These are phyloP conservation scores for Tylopilus subfusipes DNA, from an alignment of 768 basidiomycete genomes.

Conservation along the genomic window DNA sequence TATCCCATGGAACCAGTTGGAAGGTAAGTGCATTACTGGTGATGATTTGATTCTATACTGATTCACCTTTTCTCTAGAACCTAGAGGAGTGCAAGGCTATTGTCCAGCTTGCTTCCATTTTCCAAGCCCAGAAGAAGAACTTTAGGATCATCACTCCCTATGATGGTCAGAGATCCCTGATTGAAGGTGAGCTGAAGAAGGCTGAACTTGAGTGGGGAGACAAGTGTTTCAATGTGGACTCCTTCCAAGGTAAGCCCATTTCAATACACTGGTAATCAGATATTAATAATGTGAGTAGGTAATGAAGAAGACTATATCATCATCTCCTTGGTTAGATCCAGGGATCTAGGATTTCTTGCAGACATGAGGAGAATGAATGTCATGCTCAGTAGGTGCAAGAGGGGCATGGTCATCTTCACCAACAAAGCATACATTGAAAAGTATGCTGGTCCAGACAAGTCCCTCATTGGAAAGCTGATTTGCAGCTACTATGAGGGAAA, in stretches of 20 bases:
- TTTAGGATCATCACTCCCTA: slow-evolving; percentile 81
- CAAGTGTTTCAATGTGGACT: slow-evolving; percentile 74
- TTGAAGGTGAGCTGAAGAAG: slow-evolving; percentile 55
- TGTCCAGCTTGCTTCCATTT: slow-evolving; percentile 52
- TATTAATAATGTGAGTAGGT: slow-evolving; percentile 40
- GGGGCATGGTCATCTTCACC: slow-evolving; percentile 72
- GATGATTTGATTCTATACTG: background rate
- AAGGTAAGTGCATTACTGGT: slow-evolving; percentile 28
- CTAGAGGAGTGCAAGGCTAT: slow-evolving; percentile 51
- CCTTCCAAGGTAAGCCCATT: slow-evolving; percentile 63
- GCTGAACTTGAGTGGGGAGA: slow-evolving; percentile 57
- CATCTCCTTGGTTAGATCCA: slow-evolving; percentile 65
- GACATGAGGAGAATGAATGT: slow-evolving; percentile 76
- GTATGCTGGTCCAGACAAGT: slow-evolving; percentile 45
- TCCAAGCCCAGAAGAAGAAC: slow-evolving; percentile 46
- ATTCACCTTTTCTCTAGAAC: slow-evolving; percentile 45
- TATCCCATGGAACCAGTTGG: slow-evolving; percentile 36
- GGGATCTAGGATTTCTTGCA: slow-evolving; percentile 61
- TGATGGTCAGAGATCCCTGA: slow-evolving; percentile 60
- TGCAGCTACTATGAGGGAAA: slow-evolving; percentile 26
- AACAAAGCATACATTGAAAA: slow-evolving; percentile 58
- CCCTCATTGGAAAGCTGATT: slow-evolving; percentile 42
- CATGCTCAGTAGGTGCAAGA: slow-evolving; percentile 80
- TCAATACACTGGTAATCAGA: background rate
- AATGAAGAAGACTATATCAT: slow-evolving; percentile 81